Evolutionary conservation across 768 basidiomycete species (phyloP), one percentile per base, ranked within the genome.

Genomic region (Roridomyces roridus): DNA sequence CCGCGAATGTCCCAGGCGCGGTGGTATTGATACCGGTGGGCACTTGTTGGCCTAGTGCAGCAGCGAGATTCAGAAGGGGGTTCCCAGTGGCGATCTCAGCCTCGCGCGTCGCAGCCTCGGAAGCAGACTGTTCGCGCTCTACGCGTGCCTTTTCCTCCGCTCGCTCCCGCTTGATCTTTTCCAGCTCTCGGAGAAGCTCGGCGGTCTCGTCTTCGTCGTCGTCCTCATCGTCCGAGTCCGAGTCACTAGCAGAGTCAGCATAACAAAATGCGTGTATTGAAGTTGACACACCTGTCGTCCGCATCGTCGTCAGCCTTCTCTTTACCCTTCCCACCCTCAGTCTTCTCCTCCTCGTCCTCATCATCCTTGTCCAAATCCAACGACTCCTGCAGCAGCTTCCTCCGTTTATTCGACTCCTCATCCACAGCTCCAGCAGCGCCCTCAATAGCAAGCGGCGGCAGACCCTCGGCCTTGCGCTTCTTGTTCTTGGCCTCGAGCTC

Each of bases 101-200:
- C 60, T 96, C 94, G 49, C 91, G 82, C 36, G 80, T 75, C 29
- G 85, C 83, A 21, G 83, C 83, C 9, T 80, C 72, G 15, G 80
- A 71, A 1, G 81, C 90, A 7, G 85, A 82, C 63, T 90, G 82
- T 67, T 94, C 94, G 37, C 80, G 80, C 39, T 97, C 96, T 70
- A 85, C 79, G 40, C 91, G 80, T 34, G 82, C 89, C 68, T 94
- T 94, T 74, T 98, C 97, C 66, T 91, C 96, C 11, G 96, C 96
- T 10, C 96, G 83, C 68, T 98, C 96, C 43, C 88, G 88, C 74
- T 97, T 98, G 64, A 98, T 98, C 78, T 96, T 98, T 74, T 97
- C 96, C n/a, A 99, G 81, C 71, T 99, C 97, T 23, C 94, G 87
- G 59, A 99, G 79, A 21, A 99, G 80, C 66, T 97, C 96, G 0